Conservation (phyloP, 2,329 filamentous ascomycete species). For the Epichloe sylvatica region DNA sequence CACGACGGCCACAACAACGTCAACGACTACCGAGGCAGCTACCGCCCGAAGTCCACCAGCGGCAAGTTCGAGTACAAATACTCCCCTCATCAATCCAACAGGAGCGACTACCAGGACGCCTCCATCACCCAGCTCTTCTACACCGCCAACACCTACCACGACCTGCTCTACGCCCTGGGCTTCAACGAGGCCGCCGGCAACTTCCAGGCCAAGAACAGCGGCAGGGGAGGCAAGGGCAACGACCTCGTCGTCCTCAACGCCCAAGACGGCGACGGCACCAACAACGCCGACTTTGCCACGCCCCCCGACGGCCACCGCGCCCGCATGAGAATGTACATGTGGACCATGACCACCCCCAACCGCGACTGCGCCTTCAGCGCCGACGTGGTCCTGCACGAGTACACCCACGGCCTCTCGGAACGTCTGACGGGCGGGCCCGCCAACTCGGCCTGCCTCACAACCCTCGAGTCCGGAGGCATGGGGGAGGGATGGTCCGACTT, state of each 20-base stretch:
- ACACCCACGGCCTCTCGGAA: conserved; percentile 40
- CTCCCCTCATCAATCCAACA: no score
- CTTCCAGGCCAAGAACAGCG: conserved; percentile 37
- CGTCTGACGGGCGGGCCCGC: conserved; percentile 18
- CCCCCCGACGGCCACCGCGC: no score
- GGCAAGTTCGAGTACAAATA: no score
- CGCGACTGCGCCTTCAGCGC: conserved; percentile 45
- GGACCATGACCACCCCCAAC: conserved; percentile 31
- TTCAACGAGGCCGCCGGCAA: conserved; percentile 46
- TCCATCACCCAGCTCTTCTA: conserved; percentile 48
- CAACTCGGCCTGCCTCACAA: conserved; percentile 34
- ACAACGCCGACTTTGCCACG: no score
- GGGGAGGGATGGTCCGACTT: conserved; percentile 45
- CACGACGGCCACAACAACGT: conserved; percentile 30
- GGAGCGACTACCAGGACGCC: no score
- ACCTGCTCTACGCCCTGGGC: conserved; percentile 41
- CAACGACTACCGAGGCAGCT: conserved; percentile 33
- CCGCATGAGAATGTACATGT: conserved; percentile 37
- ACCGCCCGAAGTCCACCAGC: no score
- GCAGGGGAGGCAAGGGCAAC: no score
- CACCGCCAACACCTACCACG: conserved; percentile 45
- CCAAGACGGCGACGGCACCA: no score
- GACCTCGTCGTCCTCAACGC: no score
- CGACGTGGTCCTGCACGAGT: conserved; percentile 47
- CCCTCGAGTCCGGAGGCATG: conserved; percentile 40